Base-by-base conservation (phyloP, 129 eudicot genomes). In the Lactuca sativa region DNA sequence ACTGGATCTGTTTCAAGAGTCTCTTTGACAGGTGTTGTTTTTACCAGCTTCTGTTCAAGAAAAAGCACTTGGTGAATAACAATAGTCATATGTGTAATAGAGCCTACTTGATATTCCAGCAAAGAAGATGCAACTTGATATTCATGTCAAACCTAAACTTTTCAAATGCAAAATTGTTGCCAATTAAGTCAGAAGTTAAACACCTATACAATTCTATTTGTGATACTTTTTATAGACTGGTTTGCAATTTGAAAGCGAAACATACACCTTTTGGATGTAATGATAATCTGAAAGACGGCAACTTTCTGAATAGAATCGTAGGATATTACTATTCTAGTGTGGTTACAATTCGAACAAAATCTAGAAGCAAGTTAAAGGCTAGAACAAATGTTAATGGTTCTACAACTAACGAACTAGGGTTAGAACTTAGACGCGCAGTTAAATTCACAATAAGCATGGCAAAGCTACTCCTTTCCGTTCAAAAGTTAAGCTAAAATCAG, bases 1-100 rank as follows among this genome's bases (percentile, higher is more conserved):
- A 93, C 90, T 3, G 97, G 96, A 59, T 89, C 95, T 34, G 77
- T 74, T 63, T 83, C 74, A 67, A 74, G 56, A 10, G 68, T 72
- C 67, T 83, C 75, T 53, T 65, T 47, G 76, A 82, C 71, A 67
- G 78, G 72, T 63, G 47, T 79, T 53, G 69, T 41, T 77, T 83
- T 85, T 49, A 59, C 69, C 44, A 36, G 40, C 47, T 78, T 75
- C 89, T 83, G 85, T 56, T 25, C 30, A 25, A 25, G 30, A 25
- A 25, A 25, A 25, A 25, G 30, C 30, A 25, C 30, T 25, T 25
- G 53, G 18, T 31, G 18, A 16, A 17, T 21, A 18, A 62, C 6
- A 63, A 38, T 40, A 38, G 30, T 25, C 30, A 25, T 25, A 25
- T 25, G 30, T 25, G 58, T 43, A 49, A 21, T 21, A 21, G 1